Evolutionary conservation across 805 yeast species (phyloP).

Genomic region (Hanseniaspora guilliermondii): DNA sequence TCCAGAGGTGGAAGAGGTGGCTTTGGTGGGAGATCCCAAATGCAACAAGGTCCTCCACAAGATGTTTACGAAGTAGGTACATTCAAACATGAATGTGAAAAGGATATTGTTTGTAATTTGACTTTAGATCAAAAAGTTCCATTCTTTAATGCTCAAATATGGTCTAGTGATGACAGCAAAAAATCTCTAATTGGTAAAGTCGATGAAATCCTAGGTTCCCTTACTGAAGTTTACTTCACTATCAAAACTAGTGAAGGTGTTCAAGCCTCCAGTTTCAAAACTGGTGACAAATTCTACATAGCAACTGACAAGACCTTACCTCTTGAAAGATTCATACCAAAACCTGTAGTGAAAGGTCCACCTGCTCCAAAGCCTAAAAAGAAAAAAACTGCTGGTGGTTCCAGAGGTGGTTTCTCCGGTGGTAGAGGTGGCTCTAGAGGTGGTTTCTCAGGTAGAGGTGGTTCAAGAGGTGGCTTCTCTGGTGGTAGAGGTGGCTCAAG

Average conservation of each 20-base stretch:
- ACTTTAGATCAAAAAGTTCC: slow-evolving; percentile 91
- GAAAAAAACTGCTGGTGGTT: slow-evolving; percentile 39
- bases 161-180: slow-evolving; percentile 54
- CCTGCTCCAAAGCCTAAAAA: slow-evolving; percentile 62
- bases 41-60: slow-evolving; percentile 93
- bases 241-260: slow-evolving; percentile 94
- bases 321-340: slow-evolving; percentile 90
- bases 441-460: slow-evolving; percentile 23
- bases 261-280: slow-evolving; percentile 82
- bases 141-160: slow-evolving; percentile 97
- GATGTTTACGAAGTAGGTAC: slow-evolving; percentile 88
- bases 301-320: slow-evolving; percentile 93
- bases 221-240: slow-evolving; percentile 96
- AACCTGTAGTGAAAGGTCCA: slow-evolving; percentile 80
- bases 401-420: slow-evolving; percentile 38
- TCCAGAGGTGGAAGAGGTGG: slow-evolving; percentile 38
- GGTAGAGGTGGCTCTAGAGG: slow-evolving; percentile 33
- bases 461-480: slow-evolving; percentile 23
- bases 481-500: slow-evolving; percentile 31
- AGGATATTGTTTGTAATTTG: slow-evolving; percentile 82
- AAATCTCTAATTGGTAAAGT: slow-evolving; percentile 94
- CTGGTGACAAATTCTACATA: slow-evolving; percentile 91
- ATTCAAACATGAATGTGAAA: slow-evolving; percentile 86
- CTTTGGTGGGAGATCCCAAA: slow-evolving; percentile 59
- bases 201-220: slow-evolving; percentile 94